Evolutionary conservation across 306 rosid species (phyloP).

Genomic region (Prunus kanzakura): DNA sequence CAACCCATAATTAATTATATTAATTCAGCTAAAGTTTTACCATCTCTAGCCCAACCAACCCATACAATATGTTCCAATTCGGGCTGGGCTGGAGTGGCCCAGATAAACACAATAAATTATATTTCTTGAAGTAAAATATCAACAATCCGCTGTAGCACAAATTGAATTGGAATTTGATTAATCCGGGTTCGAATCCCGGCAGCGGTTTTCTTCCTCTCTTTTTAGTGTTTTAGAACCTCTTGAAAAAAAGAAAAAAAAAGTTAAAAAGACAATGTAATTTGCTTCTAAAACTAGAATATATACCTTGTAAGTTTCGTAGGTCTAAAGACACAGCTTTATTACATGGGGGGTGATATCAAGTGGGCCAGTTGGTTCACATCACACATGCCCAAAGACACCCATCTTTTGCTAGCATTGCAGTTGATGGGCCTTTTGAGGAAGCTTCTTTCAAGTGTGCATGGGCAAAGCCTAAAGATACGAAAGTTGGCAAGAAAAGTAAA

Average conservation of each 20-base stretch:
- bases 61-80: not conserved
- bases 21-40: too few relatives aligned
- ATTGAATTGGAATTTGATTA: too few relatives aligned
- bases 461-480: not conserved
- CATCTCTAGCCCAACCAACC: not conserved
- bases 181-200: too few relatives aligned
- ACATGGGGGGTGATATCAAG: constrained; percentile 3
- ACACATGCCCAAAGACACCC: constrained; percentile 12
- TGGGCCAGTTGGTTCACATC: constrained; percentile 26
- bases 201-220: too few relatives aligned
- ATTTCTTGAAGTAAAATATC: too few relatives aligned
- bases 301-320: constrained; percentile 35
- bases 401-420: constrained; percentile 7
- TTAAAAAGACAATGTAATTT: constrained; percentile 6
- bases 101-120: too few relatives aligned
- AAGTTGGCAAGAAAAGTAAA: constrained; percentile 11
- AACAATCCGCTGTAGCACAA: too few relatives aligned
- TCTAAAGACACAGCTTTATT: not conserved
- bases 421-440: constrained; percentile 44
- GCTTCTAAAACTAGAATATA: constrained; percentile 14
- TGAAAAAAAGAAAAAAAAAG: not conserved
- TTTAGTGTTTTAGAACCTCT: too few relatives aligned
- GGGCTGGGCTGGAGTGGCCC: too few relatives aligned
- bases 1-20: too few relatives aligned
- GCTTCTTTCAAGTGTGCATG: constrained; percentile 29